Evolutionary conservation across 495 filamentous ascomycete genomes (phyloP), one percentile per base, ranked within the genome.

Genomic region (Parathielavia hyrcaniae): DNA sequence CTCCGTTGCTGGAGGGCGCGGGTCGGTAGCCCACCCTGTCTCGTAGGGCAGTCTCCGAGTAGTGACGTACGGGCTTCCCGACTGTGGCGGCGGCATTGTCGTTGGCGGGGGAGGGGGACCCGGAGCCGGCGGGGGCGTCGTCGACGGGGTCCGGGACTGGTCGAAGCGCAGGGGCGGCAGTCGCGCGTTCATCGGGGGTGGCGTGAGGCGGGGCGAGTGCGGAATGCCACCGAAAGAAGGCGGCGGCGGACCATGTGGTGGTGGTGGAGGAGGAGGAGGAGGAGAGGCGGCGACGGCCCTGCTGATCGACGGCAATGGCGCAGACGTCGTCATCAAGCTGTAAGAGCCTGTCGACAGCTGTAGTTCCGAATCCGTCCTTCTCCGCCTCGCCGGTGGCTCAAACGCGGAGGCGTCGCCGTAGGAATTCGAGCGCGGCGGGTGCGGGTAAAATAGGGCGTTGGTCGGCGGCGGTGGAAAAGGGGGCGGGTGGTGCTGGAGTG

Each of bases 121-220:
- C 12, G 48, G 32, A 13, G 55, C 44, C 1, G 66, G 63, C 12
- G 68, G 68, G 12, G 68, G 68, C 1, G 68, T 66, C 23, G 61
- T 60, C 11, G 68, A 62, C 1, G 68, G 47, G 5, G 62, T 59
- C 17, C 67, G 61, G 14, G 69, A 61, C 40, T 71, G 70, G 22
- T 77, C 73, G 40, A 77, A 66, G 39, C 76, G 67, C 50, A 79
- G 59, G 39, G 76, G 75, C 14, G 76, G 75, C 23, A 79, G 59
- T 45, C 74, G 67, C n/a, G 72, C 68, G 20, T 62, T 60, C 17
- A 70, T 71, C 36, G 71, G 64, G 20, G 72, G 62, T 6, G 67
- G 59, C 8, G 73, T 72, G 38, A 72, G 63, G 32, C 70, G 74
- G 19, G 75, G 73, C 38, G 76, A 76, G 6, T 74, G 70, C 1